Evolutionary conservation across 257 asterid genomes (phyloP).

Genomic region (Fraxinus excelsior): DNA sequence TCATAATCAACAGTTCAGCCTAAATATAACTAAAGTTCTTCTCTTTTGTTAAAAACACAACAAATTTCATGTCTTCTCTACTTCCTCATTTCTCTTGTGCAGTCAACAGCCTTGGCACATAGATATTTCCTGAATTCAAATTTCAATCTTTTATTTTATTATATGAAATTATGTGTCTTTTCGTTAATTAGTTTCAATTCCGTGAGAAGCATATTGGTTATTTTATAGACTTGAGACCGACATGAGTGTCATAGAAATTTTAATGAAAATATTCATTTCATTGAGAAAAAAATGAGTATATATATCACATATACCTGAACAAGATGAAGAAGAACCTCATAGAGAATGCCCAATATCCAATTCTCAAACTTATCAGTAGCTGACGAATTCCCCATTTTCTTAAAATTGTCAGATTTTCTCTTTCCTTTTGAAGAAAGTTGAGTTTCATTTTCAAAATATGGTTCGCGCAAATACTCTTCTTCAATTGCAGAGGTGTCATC

Average conservation of each 20-base stretch:
- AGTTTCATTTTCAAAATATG: constrained; percentile 63
- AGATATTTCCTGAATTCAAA: neutral
- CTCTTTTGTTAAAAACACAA: neutral
- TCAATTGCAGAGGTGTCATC: constrained; percentile 73
- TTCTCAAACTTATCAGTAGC: constrained; percentile 89
- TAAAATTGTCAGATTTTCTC: constrained; percentile 48
- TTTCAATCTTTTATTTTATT: neutral
- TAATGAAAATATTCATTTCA: neutral
- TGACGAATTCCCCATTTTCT: constrained; percentile 51
- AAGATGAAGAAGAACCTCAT: constrained; percentile 93
- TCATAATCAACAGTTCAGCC: neutral
- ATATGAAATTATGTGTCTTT: neutral
- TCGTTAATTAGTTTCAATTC: neutral
- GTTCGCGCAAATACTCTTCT: constrained; percentile 82
- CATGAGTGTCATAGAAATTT: neutral
- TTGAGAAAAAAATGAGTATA: neutral
- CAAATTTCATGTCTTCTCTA: neutral
- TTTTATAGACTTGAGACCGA: neutral
- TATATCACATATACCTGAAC: constrained; percentile 73
- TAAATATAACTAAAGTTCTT: neutral
- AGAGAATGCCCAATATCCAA: constrained; percentile 98
- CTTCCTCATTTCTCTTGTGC: neutral
- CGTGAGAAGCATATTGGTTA: neutral
- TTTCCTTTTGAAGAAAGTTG: constrained; percentile 58
- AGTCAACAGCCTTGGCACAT: neutral